Evolutionary conservation across 2,329 filamentous ascomycete species (phyloP).

Genomic region (Penicillium sumatraense): DNA sequence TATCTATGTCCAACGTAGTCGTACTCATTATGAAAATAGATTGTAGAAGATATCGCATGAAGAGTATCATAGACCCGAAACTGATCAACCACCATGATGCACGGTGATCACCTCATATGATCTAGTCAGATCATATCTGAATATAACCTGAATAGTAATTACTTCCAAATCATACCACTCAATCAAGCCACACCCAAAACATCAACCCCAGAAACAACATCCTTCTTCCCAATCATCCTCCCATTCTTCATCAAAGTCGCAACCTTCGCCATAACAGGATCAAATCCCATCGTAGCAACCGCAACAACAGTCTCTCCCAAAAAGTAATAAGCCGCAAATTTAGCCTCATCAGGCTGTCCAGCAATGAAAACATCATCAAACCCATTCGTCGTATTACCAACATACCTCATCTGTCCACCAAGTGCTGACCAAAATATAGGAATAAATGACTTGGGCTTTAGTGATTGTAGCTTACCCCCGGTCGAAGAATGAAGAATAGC

Average conservation of each 20-base stretch:
- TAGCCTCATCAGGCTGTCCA: constrained; percentile 75
- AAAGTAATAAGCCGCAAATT: constrained; percentile 88
- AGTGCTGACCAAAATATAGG: constrained; percentile 97
- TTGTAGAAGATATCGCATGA: too few relatives aligned
- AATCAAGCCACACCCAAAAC: constrained; percentile 31
- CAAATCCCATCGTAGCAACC: constrained; percentile 86
- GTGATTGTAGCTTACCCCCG: constrained; percentile 53
- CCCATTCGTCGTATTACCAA: constrained; percentile 80
- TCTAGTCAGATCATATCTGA: too few relatives aligned
- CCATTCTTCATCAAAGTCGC: constrained; percentile 82
- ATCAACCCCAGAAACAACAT: constrained; percentile 64
- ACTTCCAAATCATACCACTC: not conserved
- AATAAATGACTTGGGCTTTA: constrained; percentile 73
- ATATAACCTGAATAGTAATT: not conserved
- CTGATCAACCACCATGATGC: too few relatives aligned
- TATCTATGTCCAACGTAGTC: too few relatives aligned
- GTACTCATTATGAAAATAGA: too few relatives aligned
- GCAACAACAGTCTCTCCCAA: constrained; percentile 86
- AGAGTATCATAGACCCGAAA: too few relatives aligned
- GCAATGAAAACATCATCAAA: constrained; percentile 85
- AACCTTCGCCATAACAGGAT: constrained; percentile 81
- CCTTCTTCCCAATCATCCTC: constrained; percentile 81
- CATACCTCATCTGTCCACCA: constrained; percentile 87
- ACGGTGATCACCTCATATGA: too few relatives aligned
- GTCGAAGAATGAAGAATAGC: constrained; percentile 67